Base-by-base conservation (phyloP, 805 yeast species). In the Yamadazyma kitorensis region DNA sequence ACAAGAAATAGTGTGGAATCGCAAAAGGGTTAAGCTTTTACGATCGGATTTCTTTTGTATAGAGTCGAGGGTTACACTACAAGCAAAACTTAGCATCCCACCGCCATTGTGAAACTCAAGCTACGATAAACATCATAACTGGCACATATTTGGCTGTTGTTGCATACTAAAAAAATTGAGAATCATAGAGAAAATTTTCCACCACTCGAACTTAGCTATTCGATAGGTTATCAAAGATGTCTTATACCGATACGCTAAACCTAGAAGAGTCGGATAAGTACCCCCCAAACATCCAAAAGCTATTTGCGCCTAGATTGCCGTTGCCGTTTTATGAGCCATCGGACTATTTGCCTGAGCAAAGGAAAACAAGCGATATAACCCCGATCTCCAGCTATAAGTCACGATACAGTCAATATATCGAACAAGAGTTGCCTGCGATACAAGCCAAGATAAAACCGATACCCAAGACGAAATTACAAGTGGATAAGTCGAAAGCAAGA, bases 301-400 rank as follows among this genome's bases (percentile, higher is more conserved):
- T 80, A 17, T 80, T 80, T 48, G 64, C 65, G 5, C 80, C 85
- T 4, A 64, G 72, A 26, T 74, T 77, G 8, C 84, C 85, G 18
- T 53, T 76, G n/a, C 63, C 68, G 21, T 71, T 65, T 43, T 52
- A 68, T 7, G 57, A 49, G 19, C 80, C 80, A 1, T 48, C 57
- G 2, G 89, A 80, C 47, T 61, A 62, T 40, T 66, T 76, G 0
- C 61, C 72, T 1, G 72, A 66, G 19, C 28, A 59, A 10, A 57
- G 91, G 13, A 47, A 63, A 5, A 78, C 83, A 1, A 49, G 64
- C 2, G 8, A 34, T 22, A 29, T 43, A 15, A 28, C 37, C 10
- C 43, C 44, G 6, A 17, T 40, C 4, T 21, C 24, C 16, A n/a
- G 27, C 3, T 31, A 18, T 17, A 34, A 25, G 16, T 4, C 13